phyloP scores from a whole-genome alignment of 306 rosid genomes.

The Herpetospermum pedunculosum region DNA sequence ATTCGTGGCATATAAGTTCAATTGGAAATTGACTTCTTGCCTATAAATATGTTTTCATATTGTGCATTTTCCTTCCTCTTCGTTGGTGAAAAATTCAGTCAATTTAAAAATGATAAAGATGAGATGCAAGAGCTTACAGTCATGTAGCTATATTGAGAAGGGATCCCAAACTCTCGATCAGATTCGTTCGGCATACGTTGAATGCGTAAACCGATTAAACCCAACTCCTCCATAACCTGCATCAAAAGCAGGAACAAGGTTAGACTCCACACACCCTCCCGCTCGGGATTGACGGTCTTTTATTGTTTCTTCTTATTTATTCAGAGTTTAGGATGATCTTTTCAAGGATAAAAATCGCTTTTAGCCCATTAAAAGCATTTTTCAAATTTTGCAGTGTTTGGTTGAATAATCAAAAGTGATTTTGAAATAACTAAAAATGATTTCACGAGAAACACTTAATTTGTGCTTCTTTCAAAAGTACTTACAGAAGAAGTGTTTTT shows the following conservation, averaged over 20 bases:
- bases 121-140: constrained; percentile 38
- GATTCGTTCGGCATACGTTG: constrained; percentile 95
- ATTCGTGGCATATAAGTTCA: neutral
- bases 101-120: neutral
- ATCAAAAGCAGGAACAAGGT: constrained; percentile 8
- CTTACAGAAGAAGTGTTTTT: neutral
- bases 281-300: neutral
- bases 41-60: neutral
- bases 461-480: neutral
- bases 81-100: neutral
- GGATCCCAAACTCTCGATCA: constrained; percentile 79
- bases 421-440: neutral
- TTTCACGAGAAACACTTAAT: neutral
- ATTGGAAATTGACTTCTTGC: neutral
- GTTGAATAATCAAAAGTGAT: neutral
- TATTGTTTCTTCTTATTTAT: neutral
- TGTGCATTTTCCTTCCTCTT: neutral
- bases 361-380: neutral
- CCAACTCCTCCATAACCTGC: constrained; percentile 95
- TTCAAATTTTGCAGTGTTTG: neutral
- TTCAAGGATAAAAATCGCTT: neutral
- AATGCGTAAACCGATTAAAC: constrained; percentile 84
- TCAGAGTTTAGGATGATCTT: neutral
- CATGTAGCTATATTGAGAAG: constrained; percentile 88
- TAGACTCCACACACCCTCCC: neutral